These are phyloP conservation scores for Halenospora varia DNA, from an alignment of 495 filamentous ascomycete genomes.

Conservation along the genomic window DNA sequence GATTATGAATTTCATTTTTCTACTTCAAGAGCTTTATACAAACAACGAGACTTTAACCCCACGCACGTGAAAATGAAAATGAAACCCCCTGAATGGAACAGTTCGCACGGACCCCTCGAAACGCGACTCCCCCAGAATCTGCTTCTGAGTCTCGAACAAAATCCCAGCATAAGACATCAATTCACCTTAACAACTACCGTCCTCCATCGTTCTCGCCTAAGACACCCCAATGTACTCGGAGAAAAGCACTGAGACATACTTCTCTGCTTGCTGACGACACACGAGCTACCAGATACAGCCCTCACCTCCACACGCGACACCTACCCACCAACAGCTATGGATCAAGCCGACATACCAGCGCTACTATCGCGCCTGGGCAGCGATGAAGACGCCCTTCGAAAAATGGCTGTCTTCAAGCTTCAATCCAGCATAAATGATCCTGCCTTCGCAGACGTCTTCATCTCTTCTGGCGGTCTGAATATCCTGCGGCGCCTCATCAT, in stretches of 20 bases:
- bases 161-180: neutral
- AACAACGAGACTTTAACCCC: no score
- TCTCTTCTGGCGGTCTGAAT: constrained; percentile 77
- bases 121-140: neutral
- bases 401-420: constrained; percentile 98
- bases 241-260: neutral
- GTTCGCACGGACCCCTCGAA: neutral
- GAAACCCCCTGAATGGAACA: neutral
- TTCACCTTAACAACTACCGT: neutral
- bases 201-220: neutral
- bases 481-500: constrained; percentile 79
- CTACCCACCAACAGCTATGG: constrained; percentile 15
- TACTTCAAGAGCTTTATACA: no score
- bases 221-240: neutral
- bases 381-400: constrained; percentile 82
- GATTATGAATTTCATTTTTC: no score
- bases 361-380: constrained; percentile 51
- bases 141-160: neutral
- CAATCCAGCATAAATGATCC: constrained; percentile 93
- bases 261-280: neutral
- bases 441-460: constrained; percentile 94
- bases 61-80: neutral
- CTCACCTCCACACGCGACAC: no score
- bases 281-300: no score
- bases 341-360: constrained; percentile 47